Evolutionary conservation across 768 basidiomycete genomes (phyloP), one percentile per base, ranked within the genome.

Genomic region (Lentinula edodes): DNA sequence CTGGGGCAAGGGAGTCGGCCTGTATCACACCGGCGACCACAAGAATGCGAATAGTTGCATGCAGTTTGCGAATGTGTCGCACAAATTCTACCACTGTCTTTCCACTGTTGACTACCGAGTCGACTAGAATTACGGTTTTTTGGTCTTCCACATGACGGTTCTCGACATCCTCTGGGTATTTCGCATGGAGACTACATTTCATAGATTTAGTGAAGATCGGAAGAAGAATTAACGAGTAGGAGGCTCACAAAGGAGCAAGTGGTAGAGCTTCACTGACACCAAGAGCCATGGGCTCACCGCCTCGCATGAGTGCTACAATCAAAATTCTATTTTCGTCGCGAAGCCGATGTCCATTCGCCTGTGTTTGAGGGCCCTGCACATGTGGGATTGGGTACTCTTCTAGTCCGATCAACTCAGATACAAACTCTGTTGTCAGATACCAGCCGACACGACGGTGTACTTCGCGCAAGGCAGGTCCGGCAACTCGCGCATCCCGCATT

Each of bases 81-180:
- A 69, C 51, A 59, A 69, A 69, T 58, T 68, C 63, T 0, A 55
- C 63, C 48, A 68, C 64, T 15, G 66, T 67, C 43, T 66, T 68
- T n/a, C 69, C 69, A 55, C 61, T 68, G 54, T 69, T 70, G 56
- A 69, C 63, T 45, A 68, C 69, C 50, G 67, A 68, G 60, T 69
- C 68, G 23, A 70, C 69, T 6, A 70, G 54, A 41, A 70, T 46
- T 12, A 69, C 32, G 6, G 57, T 64, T 39, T 61, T 48, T 45
- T 63, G 68, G 50, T 54, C 61, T 3, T 50, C 43, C 8, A 69
- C 10, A 57, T 66, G 67, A 38, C 66, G 61, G 41, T 18, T 16
- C 39, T 58, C 60, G 18, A 70, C 55, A 20, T 70, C 69, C 10
- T 59, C 52, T n/a, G 68, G 59, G 15, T 61, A 39, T 52, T 63